Percentiles rank a stretch among this genome's conserved stretches.
Evolutionary conservation across 192 early-diverging fungal genomes (phyloP).

Genomic region (Dissophora globulifera): DNA sequence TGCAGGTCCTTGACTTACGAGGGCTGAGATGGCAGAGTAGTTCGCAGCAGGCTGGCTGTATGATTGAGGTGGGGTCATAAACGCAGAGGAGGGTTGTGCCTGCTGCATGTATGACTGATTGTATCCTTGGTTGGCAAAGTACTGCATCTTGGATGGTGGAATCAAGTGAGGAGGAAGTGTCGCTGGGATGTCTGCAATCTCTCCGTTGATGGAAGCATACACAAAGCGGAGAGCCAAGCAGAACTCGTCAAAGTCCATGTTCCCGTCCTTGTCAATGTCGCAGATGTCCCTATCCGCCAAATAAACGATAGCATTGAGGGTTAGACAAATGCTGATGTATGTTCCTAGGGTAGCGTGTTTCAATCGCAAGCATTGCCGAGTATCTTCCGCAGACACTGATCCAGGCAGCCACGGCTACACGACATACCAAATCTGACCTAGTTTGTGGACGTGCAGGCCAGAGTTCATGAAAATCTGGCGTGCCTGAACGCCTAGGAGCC

Average conservation of each 20-base stretch:
- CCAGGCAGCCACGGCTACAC: not conserved
- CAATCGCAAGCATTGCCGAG: no score
- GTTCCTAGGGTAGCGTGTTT: no score
- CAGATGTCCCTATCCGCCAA: constrained; percentile 69
- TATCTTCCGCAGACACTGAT: no score
- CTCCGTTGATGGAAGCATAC: constrained; percentile 70
- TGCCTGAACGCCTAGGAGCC: constrained; percentile 45
- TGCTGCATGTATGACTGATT: constrained; percentile 44
- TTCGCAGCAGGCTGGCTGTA: constrained; percentile 26
- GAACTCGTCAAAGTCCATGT: constrained; percentile 87
- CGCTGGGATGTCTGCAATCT: constrained; percentile 63
- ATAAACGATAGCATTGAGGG: no score
- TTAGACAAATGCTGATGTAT: no score
- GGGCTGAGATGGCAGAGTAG: constrained; percentile 33
- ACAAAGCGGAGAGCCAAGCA: constrained; percentile 82
- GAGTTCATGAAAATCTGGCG: constrained; percentile 51
- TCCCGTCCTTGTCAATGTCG: constrained; percentile 86
- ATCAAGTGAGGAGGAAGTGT: constrained; percentile 72
- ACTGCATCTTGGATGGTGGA: constrained; percentile 70
- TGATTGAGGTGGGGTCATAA: constrained; percentile 18
- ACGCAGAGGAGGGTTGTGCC: constrained; percentile 49
- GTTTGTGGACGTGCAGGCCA: constrained; percentile 27
- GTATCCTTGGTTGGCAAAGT: constrained; percentile 42
- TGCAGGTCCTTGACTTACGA: constrained; percentile 17
- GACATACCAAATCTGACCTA: constrained; percentile 50